Base-by-base conservation (phyloP, 768 basidiomycete genomes). In the Termitomyces sp. region DNA sequence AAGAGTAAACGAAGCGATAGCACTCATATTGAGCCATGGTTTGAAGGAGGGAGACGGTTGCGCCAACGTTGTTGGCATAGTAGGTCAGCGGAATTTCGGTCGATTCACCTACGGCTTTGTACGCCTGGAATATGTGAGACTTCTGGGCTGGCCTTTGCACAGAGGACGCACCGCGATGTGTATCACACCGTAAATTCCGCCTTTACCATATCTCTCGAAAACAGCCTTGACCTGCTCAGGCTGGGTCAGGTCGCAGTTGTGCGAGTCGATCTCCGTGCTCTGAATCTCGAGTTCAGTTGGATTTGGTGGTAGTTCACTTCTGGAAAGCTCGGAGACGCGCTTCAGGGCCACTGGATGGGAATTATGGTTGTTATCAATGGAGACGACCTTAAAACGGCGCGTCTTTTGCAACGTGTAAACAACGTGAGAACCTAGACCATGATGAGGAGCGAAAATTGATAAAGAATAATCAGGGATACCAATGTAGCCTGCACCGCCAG, bases 71-170 rank as follows among this genome's bases (percentile, higher is more conserved):
- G 79, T 94, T 95, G 65, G 83, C 78, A 72, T 98, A 99, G 75
- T 99, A 99, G 13, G 86, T 83, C 69, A 98, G 72, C 4, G 97
- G 97, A 54, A 92, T 88, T 75, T 97, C 91, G 18, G 89, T 88
- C 16, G 93, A 95, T 74, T 99, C 97, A 46, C 97, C 97, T 50
- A 99, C 97, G 20, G 95, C 94, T 79, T 99, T 99, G 79, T 91
- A 88, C 4, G 97, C 97, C 93, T 95, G 67, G 62, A 51, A 49
- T 30, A 53, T 44, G 59, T 59, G 28, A 60, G 55, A 23, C 44
- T 49, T 12, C 8, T 47, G 43, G 20, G 6, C 9, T n/a, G 33
- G 18, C 12, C 57, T 43, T 50, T 55, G 20, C 36, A 35, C n/a
- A 33, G 26, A 56, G 53, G 28, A 58, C 59, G 38, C 66, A 94